Conservation (phyloP, 805 yeast species). For the Candida tammaniensis region DNA sequence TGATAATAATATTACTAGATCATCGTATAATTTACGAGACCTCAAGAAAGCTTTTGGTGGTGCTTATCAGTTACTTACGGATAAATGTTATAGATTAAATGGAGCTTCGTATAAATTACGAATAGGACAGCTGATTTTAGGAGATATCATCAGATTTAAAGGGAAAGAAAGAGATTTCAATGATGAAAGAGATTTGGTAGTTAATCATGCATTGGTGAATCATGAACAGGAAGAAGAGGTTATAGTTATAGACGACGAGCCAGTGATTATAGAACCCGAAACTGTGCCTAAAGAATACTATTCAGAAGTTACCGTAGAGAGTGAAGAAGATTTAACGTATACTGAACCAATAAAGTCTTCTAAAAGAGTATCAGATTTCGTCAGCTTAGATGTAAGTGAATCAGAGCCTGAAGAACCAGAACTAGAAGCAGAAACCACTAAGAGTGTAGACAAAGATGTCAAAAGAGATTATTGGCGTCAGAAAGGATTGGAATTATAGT, state of each 20-base stretch:
- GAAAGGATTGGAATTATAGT: constrained; percentile 36
- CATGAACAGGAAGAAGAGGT: constrained; percentile 13
- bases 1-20: constrained; percentile 78
- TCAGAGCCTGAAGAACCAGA: constrained; percentile 12
- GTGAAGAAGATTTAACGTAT: constrained; percentile 19
- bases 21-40: constrained; percentile 76
- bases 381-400: constrained; percentile 4
- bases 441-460: constrained; percentile 29
- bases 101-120: constrained; percentile 63
- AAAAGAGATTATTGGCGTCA: constrained; percentile 41
- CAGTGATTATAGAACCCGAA: background rate
- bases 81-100: constrained; percentile 72
- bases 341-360: constrained; percentile 14
- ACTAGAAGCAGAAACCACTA: constrained; percentile 10
- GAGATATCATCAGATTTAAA: constrained; percentile 71
- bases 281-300: constrained; percentile 30
- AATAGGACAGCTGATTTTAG: constrained; percentile 70
- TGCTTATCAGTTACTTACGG: constrained; percentile 74
- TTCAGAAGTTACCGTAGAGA: constrained; percentile 42
- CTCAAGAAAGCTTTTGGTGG: constrained; percentile 86
- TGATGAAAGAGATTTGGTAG: constrained; percentile 65
- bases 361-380: constrained; percentile 5
- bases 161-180: constrained; percentile 76
- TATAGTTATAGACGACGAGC: constrained; percentile 4
- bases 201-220: constrained; percentile 53